Evolutionary conservation across 2,329 filamentous ascomycete genomes (phyloP), one percentile per base, ranked within the genome.

Genomic region (Ophiostoma montium): DNA sequence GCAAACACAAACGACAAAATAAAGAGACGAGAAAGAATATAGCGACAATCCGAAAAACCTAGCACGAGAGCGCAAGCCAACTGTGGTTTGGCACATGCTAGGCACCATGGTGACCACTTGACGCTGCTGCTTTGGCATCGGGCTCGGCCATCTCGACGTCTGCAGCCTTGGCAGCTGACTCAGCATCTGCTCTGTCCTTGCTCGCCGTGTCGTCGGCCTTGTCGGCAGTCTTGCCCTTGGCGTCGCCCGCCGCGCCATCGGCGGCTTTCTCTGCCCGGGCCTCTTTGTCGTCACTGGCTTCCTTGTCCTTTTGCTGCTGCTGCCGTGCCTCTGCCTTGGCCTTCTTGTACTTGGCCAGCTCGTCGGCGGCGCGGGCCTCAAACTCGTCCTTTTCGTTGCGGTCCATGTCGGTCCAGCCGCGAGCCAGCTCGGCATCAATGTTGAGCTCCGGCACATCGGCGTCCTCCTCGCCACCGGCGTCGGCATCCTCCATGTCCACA

Each of bases 371-470:
- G 19, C 65, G 67, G 5, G 62, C 55, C 53, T 72, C 65, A 49
- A 69, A 77, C 47, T 70, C 67, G 23, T 74, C 71, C 58, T 69
- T 72, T 46, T 72, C 66, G 19, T 61, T 62, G 41, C 71, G 67
- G 4, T 70, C 60, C 13, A 79, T 64, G 18, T 72, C 69, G 51
- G 75, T 71, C 75, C 76, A 80, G 38, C 65, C 64, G 12, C 67
- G 68, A n/a, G 67, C 63, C 9, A 79, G 66, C 63, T 76, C 74
- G 47, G 74, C 71, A n/a, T 77, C 73, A 12, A 75, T 59, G 50
- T 67, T 66, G 49, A 39, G 48, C 18, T 41, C 45, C 13, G 35
- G 38, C 3, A 10, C 48, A 15, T 50, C 52, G 43, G 44, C 47
- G 5, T 45, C 47, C 19, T 49, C 52, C 3, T 46, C 47, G 56